phyloP scores from a whole-genome alignment of 306 rosid species.

The Casuarina glauca region DNA sequence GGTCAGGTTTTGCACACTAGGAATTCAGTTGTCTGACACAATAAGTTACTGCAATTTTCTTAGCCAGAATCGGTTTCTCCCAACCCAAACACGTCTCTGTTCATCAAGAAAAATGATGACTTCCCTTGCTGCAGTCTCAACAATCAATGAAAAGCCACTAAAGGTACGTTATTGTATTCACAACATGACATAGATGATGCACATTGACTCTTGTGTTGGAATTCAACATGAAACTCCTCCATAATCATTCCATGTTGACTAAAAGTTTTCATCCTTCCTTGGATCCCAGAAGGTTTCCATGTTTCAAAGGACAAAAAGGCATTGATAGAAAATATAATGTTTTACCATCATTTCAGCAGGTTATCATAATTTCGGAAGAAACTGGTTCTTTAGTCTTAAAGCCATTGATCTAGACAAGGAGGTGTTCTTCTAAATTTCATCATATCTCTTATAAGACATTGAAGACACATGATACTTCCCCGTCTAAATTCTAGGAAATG shows the following conservation, averaged over 20 bases:
- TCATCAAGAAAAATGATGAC: too few species aligned
- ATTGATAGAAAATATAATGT: neutral
- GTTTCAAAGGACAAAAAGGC: neutral
- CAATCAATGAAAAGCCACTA: neutral
- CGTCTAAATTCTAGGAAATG: neutral
- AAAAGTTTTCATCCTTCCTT: slow-evolving; percentile 2
- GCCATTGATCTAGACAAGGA: neutral
- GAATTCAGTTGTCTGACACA: too few species aligned
- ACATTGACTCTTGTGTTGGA: slow-evolving; percentile 4
- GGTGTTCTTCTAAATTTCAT: neutral
- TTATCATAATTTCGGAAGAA: neutral
- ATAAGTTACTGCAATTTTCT: too few species aligned
- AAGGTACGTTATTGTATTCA: neutral
- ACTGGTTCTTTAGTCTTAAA: neutral
- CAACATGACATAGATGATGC: neutral
- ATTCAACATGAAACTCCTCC: neutral
- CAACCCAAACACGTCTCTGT: too few species aligned
- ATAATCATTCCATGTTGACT: neutral
- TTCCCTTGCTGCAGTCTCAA: neutral
- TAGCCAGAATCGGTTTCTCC: too few species aligned
- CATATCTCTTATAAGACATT: neutral
- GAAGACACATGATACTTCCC: too few species aligned
- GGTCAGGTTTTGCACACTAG: neutral
- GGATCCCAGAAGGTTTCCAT: slow-evolving; percentile 7
- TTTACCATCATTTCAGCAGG: neutral